These are phyloP conservation scores for Tolypocladium nubicola DNA, from an alignment of 2,329 filamentous ascomycete species.

Conservation along the genomic window DNA sequence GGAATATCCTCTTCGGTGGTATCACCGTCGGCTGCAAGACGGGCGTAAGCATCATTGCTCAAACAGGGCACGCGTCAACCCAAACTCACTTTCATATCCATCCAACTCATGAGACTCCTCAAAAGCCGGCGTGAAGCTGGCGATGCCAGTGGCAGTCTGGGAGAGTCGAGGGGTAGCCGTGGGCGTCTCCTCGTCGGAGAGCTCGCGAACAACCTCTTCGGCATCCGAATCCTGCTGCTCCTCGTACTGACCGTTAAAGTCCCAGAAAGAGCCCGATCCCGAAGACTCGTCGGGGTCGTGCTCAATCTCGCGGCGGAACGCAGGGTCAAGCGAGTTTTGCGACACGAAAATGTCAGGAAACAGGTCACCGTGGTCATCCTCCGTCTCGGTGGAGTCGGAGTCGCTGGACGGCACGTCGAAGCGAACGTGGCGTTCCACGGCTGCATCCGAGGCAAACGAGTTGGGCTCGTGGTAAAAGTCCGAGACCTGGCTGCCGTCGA, in stretches of 20 bases:
- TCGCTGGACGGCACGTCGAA: slow-evolving; percentile 62
- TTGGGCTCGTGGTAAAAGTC: slow-evolving; percentile 29
- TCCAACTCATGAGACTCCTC: slow-evolving; percentile 34
- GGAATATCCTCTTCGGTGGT: slow-evolving; percentile 51
- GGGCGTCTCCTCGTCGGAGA: slow-evolving; percentile 30
- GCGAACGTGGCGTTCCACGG: slow-evolving; percentile 55
- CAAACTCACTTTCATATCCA: slow-evolving; percentile 49
- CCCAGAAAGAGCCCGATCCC: slow-evolving; percentile 52
- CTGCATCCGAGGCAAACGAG: slow-evolving; percentile 29
- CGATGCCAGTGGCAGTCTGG: slow-evolving; percentile 12
- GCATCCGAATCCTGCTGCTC: slow-evolving; percentile 30
- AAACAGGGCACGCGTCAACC: slow-evolving; percentile 3
- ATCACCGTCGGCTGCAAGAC: slow-evolving; percentile 43
- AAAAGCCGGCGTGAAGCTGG: slow-evolving; percentile 17
- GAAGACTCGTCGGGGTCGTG: slow-evolving; percentile 51
- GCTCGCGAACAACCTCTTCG: slow-evolving; percentile 25
- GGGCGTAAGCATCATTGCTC: slow-evolving; percentile 21
- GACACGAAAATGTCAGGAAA: slow-evolving; percentile 73
- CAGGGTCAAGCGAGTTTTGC: slow-evolving; percentile 61
- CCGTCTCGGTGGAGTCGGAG: slow-evolving; percentile 53
- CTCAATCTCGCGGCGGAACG: slow-evolving; percentile 64
- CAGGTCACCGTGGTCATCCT: slow-evolving; percentile 52
- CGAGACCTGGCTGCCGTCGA: slow-evolving; percentile 32
- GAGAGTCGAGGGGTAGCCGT: slow-evolving; percentile 29
- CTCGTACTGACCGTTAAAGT: slow-evolving; percentile 40